A percentile compares a stretch with the other conserved stretches of the same genome.
phyloP scores from a whole-genome alignment of 2,329 filamentous ascomycete species.

The Aplosporella prunicola region DNA sequence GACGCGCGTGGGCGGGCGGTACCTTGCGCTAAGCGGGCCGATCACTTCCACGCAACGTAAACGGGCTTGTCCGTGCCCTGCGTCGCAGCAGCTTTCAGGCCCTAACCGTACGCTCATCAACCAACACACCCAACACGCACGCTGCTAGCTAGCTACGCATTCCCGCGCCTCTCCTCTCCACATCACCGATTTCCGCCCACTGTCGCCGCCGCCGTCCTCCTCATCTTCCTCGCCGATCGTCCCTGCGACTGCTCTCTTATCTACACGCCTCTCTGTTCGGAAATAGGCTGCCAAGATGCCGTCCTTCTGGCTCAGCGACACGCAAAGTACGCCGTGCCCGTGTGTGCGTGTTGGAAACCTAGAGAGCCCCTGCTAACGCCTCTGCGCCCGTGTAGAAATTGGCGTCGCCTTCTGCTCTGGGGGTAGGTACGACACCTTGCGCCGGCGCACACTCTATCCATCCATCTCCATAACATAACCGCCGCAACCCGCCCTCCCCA shows the following conservation, averaged over 20 bases:
- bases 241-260: too few relatives aligned
- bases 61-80: too few relatives aligned
- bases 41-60: slow-evolving; percentile 5
- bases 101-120: too few relatives aligned
- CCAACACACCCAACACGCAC: too few relatives aligned
- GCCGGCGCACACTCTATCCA: too few relatives aligned
- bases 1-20: slow-evolving; percentile 1
- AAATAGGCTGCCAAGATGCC: slow-evolving; percentile 53
- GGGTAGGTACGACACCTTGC: slow-evolving; percentile 58
- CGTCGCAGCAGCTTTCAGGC: too few relatives aligned
- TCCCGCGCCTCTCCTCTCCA: neutral
- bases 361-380: too few relatives aligned
- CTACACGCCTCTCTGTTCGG: too few relatives aligned
- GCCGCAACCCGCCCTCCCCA: slow-evolving; percentile 5
- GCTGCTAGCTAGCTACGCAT: neutral
- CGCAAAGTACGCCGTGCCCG: slow-evolving; percentile 59
- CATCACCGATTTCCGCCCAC: neutral
- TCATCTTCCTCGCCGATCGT: neutral
- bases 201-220: neutral
- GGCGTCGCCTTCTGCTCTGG: slow-evolving; percentile 97
- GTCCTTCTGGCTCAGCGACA: slow-evolving; percentile 92
- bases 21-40: slow-evolving; percentile 6
- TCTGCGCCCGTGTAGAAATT: slow-evolving; percentile 65
- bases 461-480: slow-evolving; percentile 1
- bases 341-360: too few relatives aligned